Percentiles rank a stretch among this genome's conserved stretches.
Conservation (phyloP, 1,139 yeast genomes). For the Zhuliangozyma blackwelliae region DNA sequence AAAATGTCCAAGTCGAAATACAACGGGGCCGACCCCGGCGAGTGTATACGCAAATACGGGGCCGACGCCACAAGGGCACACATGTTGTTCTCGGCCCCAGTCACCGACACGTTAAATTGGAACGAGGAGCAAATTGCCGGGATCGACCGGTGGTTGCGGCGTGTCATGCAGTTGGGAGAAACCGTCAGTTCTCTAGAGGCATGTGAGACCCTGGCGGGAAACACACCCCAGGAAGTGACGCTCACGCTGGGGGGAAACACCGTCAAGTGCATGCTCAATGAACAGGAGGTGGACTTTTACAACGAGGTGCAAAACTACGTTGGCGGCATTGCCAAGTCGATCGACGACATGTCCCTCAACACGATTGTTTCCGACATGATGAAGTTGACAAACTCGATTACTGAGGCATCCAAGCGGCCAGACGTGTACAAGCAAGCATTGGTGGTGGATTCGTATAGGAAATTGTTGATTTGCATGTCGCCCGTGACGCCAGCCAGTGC, state of each 20-base stretch:
- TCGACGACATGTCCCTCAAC: slow-evolving; percentile 65
- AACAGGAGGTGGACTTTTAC: slow-evolving; percentile 51
- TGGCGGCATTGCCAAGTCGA: slow-evolving; percentile 51
- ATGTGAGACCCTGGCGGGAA: too few relatives aligned
- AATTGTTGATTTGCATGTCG: slow-evolving; percentile 54
- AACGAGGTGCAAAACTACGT: slow-evolving; percentile 53
- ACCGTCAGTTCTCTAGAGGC: slow-evolving; percentile 4
- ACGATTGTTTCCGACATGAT: slow-evolving; percentile 86
- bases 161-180: slow-evolving; percentile 47
- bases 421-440: slow-evolving; percentile 23
- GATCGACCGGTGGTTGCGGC: slow-evolving; percentile 77
- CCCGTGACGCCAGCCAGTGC: slow-evolving; percentile 79
- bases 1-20: slow-evolving; percentile 96
- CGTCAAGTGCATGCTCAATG: slow-evolving; percentile 21
- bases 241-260: slow-evolving; percentile 16
- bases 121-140: slow-evolving; percentile 86
- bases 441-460: slow-evolving; percentile 41
- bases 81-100: slow-evolving; percentile 89
- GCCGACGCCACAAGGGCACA: slow-evolving; percentile 96
- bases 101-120: slow-evolving; percentile 80
- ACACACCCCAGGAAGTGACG: slow-evolving; percentile 12
- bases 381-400: slow-evolving; percentile 68
- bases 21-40: slow-evolving; percentile 89
- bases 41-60: slow-evolving; percentile 74
- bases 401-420: slow-evolving; percentile 29